A percentile compares a stretch with the other conserved stretches of the same genome.
Conservation (phyloP, 441 rosid genomes). For the Omphalea diandra region DNA sequence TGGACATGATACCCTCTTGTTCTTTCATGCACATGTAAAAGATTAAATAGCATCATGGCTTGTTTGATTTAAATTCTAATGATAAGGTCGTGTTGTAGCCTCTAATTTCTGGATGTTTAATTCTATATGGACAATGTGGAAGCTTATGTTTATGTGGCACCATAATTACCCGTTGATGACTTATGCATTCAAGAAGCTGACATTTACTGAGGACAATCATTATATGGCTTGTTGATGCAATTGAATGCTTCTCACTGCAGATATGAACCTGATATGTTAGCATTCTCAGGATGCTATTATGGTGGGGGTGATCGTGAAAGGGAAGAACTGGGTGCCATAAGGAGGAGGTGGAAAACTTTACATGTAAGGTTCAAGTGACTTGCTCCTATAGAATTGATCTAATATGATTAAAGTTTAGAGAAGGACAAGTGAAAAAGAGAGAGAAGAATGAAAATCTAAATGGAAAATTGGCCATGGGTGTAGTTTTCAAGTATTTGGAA, state of each 20-base stretch:
- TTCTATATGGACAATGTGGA: not conserved
- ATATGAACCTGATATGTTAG: constrained; percentile 96
- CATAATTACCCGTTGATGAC: not conserved
- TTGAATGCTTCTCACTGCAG: constrained; percentile 37
- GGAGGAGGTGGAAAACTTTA: constrained; percentile 88
- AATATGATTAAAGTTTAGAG: not conserved
- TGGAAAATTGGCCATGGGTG: not conserved
- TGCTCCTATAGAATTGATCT: constrained; percentile 6
- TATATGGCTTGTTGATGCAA: constrained; percentile 8
- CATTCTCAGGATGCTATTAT: constrained; percentile 75
- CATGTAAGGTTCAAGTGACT: constrained; percentile 46
- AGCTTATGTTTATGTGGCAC: not conserved
- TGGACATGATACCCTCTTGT: not conserved
- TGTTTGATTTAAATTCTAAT: not conserved
- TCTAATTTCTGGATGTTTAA: not conserved
- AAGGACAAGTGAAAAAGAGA: not conserved
- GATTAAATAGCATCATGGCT: not conserved
- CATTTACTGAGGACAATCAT: not conserved
- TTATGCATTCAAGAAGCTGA: not conserved
- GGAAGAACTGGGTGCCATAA: constrained; percentile 62
- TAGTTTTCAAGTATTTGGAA: constrained; percentile 12
- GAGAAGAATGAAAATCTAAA: not conserved
- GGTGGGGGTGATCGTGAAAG: constrained; percentile 86
- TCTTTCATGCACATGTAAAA: not conserved
- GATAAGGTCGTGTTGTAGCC: not conserved